Base-by-base conservation (phyloP, 495 filamentous ascomycete genomes). In the Cudoniella acicularis region DNA sequence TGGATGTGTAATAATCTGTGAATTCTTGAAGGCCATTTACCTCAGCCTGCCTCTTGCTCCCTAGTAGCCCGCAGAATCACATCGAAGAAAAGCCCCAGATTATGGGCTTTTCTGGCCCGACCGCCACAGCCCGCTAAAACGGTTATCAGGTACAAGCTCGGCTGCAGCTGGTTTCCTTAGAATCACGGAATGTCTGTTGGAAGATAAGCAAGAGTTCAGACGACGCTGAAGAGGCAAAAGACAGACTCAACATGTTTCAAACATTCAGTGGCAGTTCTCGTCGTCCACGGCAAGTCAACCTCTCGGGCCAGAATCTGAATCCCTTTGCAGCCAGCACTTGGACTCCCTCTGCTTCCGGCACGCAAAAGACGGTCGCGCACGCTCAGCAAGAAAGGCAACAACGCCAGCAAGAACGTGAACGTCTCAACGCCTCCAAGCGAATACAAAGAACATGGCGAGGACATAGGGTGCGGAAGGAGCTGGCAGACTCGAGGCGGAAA, bases 381-480 rank as follows among this genome's bases (percentile, higher is more conserved):
- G 95, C 94, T 20, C 90, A 96, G 65, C 87, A 89, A 60, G 91
- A 96, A 65, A 86, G 94, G 27, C 67, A 83, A 57, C 76, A 84
- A 56, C 83, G 94, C 67, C 89, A 97, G 63, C 88, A 83, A 26
- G 91, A 98, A 67, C 80, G 92, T 61, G 86, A 90, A 18, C 83
- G 85, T 47, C 76, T 92, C 25, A 87, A 86, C 66, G 90, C 93
- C 23, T 80, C 84, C 27, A 87, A 82, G 61, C 77, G 75, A 46
- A 80, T 98, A 61, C 94, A 98, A 70, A 82, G 84, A 59, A 74
- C 79, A 71, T 98, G 93, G 93, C 80, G 94, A 73, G 91, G 90
- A 9, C 79, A 93, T 69, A 82, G 74, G 53, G 83, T 75, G 24
- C 80, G 91, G 63, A 80, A 77, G 60, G 66, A 70, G 54, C 75